Percentiles rank a stretch among this genome's conserved stretches.
Conservation (phyloP, 2,329 filamentous ascomycete genomes). For the Emergomyces pasteurianus region DNA sequence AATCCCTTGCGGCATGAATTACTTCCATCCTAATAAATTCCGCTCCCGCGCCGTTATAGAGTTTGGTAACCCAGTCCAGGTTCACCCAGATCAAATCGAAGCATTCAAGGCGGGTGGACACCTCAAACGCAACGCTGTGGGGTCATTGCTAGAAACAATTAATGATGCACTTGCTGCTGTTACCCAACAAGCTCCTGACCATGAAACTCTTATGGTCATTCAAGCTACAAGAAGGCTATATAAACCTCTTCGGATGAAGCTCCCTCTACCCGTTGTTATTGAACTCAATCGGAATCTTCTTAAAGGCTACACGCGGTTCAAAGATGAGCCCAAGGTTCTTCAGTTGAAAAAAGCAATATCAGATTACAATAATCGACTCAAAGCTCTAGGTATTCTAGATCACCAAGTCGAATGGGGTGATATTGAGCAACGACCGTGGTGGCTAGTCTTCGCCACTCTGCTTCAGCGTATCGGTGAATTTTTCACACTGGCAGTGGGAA, state of each 20-base stretch:
- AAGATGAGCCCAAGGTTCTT: constrained; percentile 64
- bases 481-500: constrained; percentile 54
- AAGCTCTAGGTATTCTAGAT: constrained; percentile 66
- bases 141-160: constrained; percentile 61
- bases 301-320: constrained; percentile 71
- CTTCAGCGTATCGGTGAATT: constrained; percentile 65
- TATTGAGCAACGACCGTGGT: constrained; percentile 54
- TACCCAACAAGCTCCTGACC: constrained; percentile 74
- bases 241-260: constrained; percentile 72
- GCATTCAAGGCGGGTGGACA: constrained; percentile 56
- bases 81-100: constrained; percentile 60
- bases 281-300: constrained; percentile 73
- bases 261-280: constrained; percentile 72
- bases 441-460: constrained; percentile 57
- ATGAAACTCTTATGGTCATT: constrained; percentile 74
- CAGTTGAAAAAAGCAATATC: constrained; percentile 56
- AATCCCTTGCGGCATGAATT: constrained; percentile 88
- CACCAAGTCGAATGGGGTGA: constrained; percentile 64
- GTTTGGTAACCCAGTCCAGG: constrained; percentile 67
- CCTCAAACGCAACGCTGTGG: constrained; percentile 63
- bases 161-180: constrained; percentile 68
- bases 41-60: constrained; percentile 76
- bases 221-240: constrained; percentile 78
- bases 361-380: constrained; percentile 65
- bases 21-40: constrained; percentile 88